Percentiles rank a stretch among this genome's conserved stretches.
Conservation (phyloP, 1,284 basidiomycete genomes). For the Mycena sp. region DNA sequence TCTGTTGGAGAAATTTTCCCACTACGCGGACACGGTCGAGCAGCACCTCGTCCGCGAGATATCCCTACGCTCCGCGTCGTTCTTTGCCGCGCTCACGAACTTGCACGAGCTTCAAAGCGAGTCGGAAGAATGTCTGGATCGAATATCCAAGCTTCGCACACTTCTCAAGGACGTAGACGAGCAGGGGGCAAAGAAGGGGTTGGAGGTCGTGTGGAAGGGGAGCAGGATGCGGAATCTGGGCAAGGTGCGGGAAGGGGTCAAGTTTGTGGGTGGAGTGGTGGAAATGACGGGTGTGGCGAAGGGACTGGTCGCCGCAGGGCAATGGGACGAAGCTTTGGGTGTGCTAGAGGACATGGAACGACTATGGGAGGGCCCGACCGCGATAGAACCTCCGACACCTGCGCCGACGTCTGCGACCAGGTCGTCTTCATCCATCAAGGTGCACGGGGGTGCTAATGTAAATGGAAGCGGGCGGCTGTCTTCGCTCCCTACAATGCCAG, state of each 20-base stretch:
- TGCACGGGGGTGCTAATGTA: not conserved
- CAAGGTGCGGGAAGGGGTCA: conserved; percentile 69
- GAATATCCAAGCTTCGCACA: conserved; percentile 78
- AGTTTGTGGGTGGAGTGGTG: conserved; percentile 74
- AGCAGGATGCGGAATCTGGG: conserved; percentile 69
- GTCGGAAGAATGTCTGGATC: conserved; percentile 82
- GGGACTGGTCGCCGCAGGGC: conserved; percentile 79
- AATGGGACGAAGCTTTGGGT: conserved; percentile 86
- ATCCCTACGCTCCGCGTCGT: conserved; percentile 88
- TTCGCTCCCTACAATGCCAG: conserved; percentile 47
- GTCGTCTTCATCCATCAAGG: conserved; percentile 17
- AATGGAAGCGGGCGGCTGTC: conserved; percentile 32
- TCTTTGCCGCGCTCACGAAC: conserved; percentile 96
- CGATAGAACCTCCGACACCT: conserved; percentile 10
- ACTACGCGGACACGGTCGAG: conserved; percentile 94
- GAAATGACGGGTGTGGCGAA: conserved; percentile 80
- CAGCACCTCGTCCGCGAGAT: conserved; percentile 96
- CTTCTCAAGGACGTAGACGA: conserved; percentile 84
- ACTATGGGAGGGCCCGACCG: conserved; percentile 64
- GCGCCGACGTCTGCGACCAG: conserved; percentile 24
- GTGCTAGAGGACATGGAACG: conserved; percentile 79
- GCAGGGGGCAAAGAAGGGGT: conserved; percentile 79
- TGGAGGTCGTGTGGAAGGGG: conserved; percentile 78
- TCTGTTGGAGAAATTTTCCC: conserved; percentile 91
- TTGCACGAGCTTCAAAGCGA: conserved; percentile 93